Base-by-base conservation (phyloP, 768 basidiomycete species). In the Coprinopsis cinerea region DNA sequence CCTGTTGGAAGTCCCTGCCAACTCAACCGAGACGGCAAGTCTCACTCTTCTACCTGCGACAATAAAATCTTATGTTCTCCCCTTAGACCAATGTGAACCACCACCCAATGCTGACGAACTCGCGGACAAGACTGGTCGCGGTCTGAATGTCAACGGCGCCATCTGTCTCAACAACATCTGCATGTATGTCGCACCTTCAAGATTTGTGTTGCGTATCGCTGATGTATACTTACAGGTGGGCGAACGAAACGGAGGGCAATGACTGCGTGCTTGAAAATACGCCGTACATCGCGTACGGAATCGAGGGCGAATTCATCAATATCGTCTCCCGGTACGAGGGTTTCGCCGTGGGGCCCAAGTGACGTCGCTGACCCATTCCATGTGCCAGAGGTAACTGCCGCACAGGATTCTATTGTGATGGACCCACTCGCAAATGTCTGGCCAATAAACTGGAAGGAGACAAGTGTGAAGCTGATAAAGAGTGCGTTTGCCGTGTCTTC, bases 91-190 rank as follows among this genome's bases (percentile, higher is more conserved):
- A 67, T 93, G 91, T 59, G 71, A 76, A 58, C 71, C 71, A 0
- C 88, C 90, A 4, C 75, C 81, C 3, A 85, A 92, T 60, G 78
- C 68, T 57, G 64, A 65, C 49, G 77, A 85, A 7, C 72, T 88
- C 20, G 70, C 74, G 11, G 89, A 93, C 57, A 74, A 65, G 14
- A 78, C 74, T 32, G 80, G 81, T 17, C 76, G 78, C 18, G 83
- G 86, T 30, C 77, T 81, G 34, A 86, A 93, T 64, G 70, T 82
- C 53, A 90, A 94, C 59, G 91, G 91, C 24, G 80, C 88, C 2
- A 74, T 92, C 17, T 94, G 92, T 62, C 74, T 95, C 44, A 87
- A 90, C 59, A 84, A 82, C 59, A 64, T 75, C 2, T 93, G 92
- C 86, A 81, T 84, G 90, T 92, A 62, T 30, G 83, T 72, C 20